Conservation (phyloP, 352 stramenopile species). For the Phytopythium kandeliae region DNA sequence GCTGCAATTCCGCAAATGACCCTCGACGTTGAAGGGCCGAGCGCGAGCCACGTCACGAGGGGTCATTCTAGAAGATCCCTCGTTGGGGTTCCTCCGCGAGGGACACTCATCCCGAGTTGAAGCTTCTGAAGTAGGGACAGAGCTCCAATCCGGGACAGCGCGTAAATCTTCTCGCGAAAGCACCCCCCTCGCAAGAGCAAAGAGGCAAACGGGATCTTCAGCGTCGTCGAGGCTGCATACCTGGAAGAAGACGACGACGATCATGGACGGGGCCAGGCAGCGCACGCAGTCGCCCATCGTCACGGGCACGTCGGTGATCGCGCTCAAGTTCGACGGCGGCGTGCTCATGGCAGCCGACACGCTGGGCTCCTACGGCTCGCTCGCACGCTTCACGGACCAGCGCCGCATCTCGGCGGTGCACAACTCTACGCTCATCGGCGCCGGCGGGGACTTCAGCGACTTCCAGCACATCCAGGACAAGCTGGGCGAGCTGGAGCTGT, state of each 20-base stretch:
- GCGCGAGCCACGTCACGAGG: constrained; percentile 1
- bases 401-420: constrained; percentile 82
- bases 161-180: constrained; percentile 2
- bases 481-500: constrained; percentile 91
- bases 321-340: constrained; percentile 92
- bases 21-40: neutral
- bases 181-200: constrained; percentile 10
- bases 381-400: constrained; percentile 97
- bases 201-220: constrained; percentile 8
- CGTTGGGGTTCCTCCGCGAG: neutral
- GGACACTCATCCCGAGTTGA: neutral
- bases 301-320: constrained; percentile 97
- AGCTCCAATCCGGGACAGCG: constrained; percentile 4
- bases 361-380: constrained; percentile 95
- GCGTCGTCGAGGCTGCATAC: neutral
- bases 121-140: neutral
- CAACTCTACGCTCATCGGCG: constrained; percentile 93
- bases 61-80: constrained; percentile 10
- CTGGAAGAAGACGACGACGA: neutral
- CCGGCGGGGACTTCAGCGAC: constrained; percentile 96
- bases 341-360: constrained; percentile 98
- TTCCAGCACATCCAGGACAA: constrained; percentile 96
- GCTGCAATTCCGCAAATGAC: neutral
- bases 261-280: constrained; percentile 42
- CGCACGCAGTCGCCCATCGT: constrained; percentile 94